A percentile compares a stretch with the other conserved stretches of the same genome.
Evolutionary conservation across 176 grass and related monocot genomes (phyloP).

Genomic region (Oryza punctata): DNA sequence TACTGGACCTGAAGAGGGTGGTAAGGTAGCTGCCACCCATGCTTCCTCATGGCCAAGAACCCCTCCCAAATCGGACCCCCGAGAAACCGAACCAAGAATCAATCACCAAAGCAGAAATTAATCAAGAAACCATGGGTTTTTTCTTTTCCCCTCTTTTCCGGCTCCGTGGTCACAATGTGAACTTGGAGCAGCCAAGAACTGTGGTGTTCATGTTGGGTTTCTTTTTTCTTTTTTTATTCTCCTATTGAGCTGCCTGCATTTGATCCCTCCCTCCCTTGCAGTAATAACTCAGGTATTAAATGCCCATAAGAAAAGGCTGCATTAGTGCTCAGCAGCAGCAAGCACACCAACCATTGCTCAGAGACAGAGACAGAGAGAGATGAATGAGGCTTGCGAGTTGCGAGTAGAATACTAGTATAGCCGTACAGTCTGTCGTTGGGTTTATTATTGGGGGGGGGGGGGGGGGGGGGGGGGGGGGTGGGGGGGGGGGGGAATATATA

Average conservation of each 20-base stretch:
- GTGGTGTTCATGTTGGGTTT: background rate
- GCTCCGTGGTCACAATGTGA: background rate
- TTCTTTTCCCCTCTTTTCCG: background rate
- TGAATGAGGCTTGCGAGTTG: background rate
- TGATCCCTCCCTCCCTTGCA: background rate
- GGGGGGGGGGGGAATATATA: background rate
- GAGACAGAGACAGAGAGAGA: background rate
- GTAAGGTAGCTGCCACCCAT: constrained; percentile 89
- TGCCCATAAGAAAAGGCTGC: constrained; percentile 9
- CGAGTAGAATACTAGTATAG: constrained; percentile 9
- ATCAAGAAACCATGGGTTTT: background rate
- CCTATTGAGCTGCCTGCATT: background rate
- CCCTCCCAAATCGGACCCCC: background rate
- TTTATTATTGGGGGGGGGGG: constrained; percentile 26
- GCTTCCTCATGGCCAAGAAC: constrained; percentile 61
- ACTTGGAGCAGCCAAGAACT: background rate
- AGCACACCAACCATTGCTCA: background rate
- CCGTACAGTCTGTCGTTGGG: background rate
- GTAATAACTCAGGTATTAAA: background rate
- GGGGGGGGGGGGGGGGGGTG: too few relatives aligned
- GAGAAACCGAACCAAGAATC: background rate
- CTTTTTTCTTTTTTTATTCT: background rate
- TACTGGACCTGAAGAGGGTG: constrained; percentile 72
- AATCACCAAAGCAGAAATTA: background rate
- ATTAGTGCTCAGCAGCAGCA: background rate